Conservation (phyloP, 2,329 filamentous ascomycete genomes). For the Rhexocercosporidium sp. region DNA sequence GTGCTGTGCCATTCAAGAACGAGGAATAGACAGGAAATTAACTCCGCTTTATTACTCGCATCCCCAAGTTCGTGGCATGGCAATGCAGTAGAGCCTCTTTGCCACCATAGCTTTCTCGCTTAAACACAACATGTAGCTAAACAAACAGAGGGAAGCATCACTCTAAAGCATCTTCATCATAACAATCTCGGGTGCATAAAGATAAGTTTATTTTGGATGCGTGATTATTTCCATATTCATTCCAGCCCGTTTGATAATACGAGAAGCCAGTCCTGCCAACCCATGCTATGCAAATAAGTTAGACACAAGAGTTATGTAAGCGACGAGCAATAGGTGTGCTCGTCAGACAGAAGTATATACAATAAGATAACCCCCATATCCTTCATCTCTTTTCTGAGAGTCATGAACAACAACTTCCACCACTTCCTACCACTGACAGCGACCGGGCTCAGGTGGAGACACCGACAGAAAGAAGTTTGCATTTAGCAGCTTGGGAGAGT, state of each 20-base stretch:
- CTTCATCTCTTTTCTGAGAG: background rate
- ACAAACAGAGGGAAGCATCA: too few species aligned
- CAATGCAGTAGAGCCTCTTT: too few species aligned
- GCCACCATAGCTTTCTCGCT: too few species aligned
- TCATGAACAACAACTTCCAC: background rate
- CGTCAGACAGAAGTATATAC: slow-evolving; percentile 1
- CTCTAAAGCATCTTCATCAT: background rate
- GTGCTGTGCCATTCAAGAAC: too few species aligned
- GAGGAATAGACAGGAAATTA: too few species aligned
- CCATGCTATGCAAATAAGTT: slow-evolving; percentile 8
- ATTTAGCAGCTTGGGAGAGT: slow-evolving; percentile 25
- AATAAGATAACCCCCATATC: background rate
- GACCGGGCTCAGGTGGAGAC: background rate
- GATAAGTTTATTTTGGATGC: background rate
- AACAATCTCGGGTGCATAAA: background rate
- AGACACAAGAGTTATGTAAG: slow-evolving; percentile 6
- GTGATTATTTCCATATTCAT: slow-evolving; percentile 7
- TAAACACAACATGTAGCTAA: too few species aligned
- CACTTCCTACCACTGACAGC: background rate
- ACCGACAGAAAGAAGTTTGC: slow-evolving; percentile 1
- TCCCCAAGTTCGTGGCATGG: too few species aligned
- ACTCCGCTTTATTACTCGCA: too few species aligned
- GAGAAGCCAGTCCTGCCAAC: slow-evolving; percentile 7
- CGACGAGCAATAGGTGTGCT: slow-evolving; percentile 2
- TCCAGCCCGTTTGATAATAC: slow-evolving; percentile 7